Base-by-base conservation (phyloP, 2,329 filamentous ascomycete genomes). In the Ceratocystis cubensis region DNA sequence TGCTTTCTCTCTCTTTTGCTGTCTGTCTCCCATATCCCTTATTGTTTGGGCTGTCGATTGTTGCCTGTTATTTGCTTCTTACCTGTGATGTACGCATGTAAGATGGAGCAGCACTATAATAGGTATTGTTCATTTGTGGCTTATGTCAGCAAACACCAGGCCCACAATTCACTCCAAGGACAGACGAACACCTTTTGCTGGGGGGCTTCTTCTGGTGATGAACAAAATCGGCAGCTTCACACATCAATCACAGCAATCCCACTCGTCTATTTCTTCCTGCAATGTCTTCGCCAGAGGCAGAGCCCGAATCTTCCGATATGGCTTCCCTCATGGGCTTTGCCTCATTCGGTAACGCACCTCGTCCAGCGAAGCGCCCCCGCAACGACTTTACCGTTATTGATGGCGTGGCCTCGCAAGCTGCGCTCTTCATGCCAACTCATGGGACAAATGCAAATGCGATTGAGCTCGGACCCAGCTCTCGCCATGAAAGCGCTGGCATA, bases 271-370 rank as follows among this genome's bases (percentile, higher is more conserved):
- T 28, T 57, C 15, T 50, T 0, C 13, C 1, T 8, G 28, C 7
- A 61, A 61, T 56, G 28, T 56, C 53, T 5, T 45, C 64, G 8
- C 10, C 37, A n/a, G 72, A 73, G 22, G 78, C 82, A 62, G 76
- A 82, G 61, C 76, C 77, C 50, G 82, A 82, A 64, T 76, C 82
- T 61, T 76, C 77, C 53, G 82, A 82, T 64, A 84, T 89, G 74
- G 85, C 85, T 25, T 81, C 82, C 53, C 80, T 82, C 61, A 87
- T 91, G 85, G 88, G 88, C 69, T 91, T 91, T 75, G 81, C 85
- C 7, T 81, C 83, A 67, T 92, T 92, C 72, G 88, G 88, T 70
- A 75, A 76, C 15, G 57, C 8, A 78, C 81, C 70, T 73, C 76
- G 80, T 1, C 79, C 79, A 56, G 89, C 88, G 74, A 88, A 88